Evolutionary conservation across 176 grass and related monocot species (phyloP).

Genomic region (Coix lacrymajobi): DNA sequence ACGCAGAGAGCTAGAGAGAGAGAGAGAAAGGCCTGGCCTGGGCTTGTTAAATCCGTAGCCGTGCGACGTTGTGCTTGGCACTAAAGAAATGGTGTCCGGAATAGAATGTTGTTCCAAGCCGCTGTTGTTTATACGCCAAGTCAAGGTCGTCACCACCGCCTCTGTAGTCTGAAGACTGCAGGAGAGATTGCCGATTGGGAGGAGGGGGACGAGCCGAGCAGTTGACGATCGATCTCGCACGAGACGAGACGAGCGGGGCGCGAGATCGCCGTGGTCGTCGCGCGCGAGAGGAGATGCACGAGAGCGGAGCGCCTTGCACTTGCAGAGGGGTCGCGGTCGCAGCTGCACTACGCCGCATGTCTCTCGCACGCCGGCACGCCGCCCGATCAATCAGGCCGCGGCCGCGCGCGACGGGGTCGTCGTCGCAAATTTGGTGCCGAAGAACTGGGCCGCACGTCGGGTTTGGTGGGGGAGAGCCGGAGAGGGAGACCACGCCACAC

Average conservation of each 20-base stretch:
- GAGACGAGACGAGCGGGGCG: neutral
- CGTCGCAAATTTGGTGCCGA: constrained; percentile 22
- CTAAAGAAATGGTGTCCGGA: constrained; percentile 14
- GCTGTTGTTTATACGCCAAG: constrained; percentile 32
- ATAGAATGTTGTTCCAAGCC: constrained; percentile 31
- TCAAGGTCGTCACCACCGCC: neutral
- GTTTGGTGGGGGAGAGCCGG: neutral
- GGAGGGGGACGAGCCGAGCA: neutral
- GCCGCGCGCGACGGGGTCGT: neutral
- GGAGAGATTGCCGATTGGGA: no score
- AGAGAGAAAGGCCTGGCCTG: neutral
- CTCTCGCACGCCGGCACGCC: constrained; percentile 12
- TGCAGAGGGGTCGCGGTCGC: neutral
- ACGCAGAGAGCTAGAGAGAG: neutral
- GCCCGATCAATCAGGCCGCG: neutral
- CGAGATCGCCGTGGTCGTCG: neutral
- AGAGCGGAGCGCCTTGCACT: neutral
- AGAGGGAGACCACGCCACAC: neutral
- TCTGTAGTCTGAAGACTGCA: no score
- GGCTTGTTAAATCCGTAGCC: neutral
- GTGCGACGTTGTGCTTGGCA: constrained; percentile 12
- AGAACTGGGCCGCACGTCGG: constrained; percentile 18
- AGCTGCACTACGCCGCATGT: neutral
- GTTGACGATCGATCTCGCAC: constrained; percentile 21
- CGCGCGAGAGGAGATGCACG: neutral